These are phyloP conservation scores for Warburgia ugandensis DNA, from an alignment of 164 flowering plant genomes.

Conservation along the genomic window DNA sequence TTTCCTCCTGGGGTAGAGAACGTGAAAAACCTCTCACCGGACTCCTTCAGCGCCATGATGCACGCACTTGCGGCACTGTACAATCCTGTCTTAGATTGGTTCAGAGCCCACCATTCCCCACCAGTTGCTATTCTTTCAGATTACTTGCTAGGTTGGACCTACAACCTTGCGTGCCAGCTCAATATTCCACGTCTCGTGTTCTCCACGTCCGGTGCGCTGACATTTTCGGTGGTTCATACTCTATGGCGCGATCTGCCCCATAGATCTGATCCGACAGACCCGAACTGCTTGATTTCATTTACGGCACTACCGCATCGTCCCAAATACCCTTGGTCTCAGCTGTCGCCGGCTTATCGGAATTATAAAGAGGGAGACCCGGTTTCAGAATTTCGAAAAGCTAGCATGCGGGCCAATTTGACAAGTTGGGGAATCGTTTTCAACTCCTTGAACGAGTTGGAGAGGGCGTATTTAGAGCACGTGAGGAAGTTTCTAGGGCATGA, in stretches of 20 bases:
- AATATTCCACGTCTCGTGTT: constrained; percentile 27
- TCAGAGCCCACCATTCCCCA: constrained; percentile 20
- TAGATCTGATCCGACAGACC: constrained; percentile 2
- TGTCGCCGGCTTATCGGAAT: constrained; percentile 6
- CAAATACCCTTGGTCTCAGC: constrained; percentile 17
- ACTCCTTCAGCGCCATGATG: constrained; percentile 1
- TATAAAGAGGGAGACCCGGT: constrained; percentile 1
- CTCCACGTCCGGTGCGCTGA: constrained; percentile 33
- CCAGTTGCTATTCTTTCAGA: constrained; percentile 27
- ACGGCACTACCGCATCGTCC: constrained; percentile 13
- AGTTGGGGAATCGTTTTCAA: constrained; percentile 39
- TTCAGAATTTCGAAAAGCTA: constrained; percentile 9
- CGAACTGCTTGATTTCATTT: not conserved
- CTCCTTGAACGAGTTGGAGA: constrained; percentile 22
- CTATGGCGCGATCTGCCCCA: constrained; percentile 19
- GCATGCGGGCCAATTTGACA: constrained; percentile 3
- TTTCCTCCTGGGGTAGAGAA: constrained; percentile 13
- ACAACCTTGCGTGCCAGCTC: constrained; percentile 21
- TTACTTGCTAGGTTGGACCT: constrained; percentile 39
- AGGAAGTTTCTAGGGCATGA: constrained; percentile 11
- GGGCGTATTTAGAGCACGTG: constrained; percentile 18
- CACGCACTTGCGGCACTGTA: constrained; percentile 9
- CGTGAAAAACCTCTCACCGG: constrained; percentile 5
- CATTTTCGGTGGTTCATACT: not conserved
- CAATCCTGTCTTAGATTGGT: constrained; percentile 19